Evolutionary conservation across 345 rosid genomes (phyloP).

Genomic region (Salix arbutifolia): DNA sequence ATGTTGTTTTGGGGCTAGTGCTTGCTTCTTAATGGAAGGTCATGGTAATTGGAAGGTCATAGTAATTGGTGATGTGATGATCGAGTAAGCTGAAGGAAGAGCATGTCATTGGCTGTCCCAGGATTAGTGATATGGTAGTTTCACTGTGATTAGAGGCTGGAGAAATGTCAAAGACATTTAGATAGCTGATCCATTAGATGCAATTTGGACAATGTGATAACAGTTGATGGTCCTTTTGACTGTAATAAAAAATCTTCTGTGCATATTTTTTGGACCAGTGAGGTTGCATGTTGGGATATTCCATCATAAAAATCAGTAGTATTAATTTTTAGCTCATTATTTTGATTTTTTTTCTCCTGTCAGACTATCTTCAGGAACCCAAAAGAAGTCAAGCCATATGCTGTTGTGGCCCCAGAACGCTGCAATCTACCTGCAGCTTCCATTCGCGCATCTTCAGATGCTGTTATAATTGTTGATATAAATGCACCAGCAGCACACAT

Average conservation of each 20-base stretch:
- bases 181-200: neutral
- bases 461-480: slow-evolving; percentile 65
- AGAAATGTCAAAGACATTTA: neutral
- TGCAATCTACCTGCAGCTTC: slow-evolving; percentile 97
- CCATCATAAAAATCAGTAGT: neutral
- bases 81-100: neutral
- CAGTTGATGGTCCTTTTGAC: neutral
- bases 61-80: neutral
- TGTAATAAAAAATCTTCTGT: neutral
- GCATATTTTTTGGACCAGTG: neutral
- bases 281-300: slow-evolving; percentile 4
- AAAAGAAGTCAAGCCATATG: slow-evolving; percentile 69
- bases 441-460: slow-evolving; percentile 82
- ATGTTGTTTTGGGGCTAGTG: neutral
- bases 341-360: slow-evolving; percentile 19
- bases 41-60: neutral
- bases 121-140: neutral
- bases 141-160: neutral
- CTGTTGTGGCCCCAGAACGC: slow-evolving; percentile 71
- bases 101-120: neutral
- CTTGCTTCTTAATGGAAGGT: neutral
- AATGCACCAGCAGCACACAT: slow-evolving; percentile 92
- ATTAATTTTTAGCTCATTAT: slow-evolving; percentile 4
- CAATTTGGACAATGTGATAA: neutral
- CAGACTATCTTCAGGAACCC: slow-evolving; percentile 97